Evolutionary conservation across 306 rosid species (phyloP).

Genomic region (Acacia melanoxylon): DNA sequence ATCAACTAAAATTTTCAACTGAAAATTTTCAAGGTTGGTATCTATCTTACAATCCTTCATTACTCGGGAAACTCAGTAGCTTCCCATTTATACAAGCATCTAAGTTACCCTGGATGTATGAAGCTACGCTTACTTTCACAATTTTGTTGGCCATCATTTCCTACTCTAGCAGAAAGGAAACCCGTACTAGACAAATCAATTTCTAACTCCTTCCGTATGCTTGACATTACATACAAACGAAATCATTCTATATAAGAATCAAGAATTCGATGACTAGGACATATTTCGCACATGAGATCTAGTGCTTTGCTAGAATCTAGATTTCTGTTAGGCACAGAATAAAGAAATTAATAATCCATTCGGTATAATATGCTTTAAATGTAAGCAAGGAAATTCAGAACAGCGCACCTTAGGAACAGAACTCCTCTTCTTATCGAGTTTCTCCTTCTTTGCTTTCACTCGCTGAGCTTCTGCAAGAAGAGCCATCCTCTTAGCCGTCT

Average conservation of each 20-base stretch:
- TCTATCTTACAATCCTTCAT: not conserved
- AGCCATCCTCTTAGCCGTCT: conserved; percentile 66
- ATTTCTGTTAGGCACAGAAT: conserved; percentile 38
- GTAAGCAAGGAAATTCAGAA: too few relatives aligned
- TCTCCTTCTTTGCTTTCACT: conserved; percentile 23
- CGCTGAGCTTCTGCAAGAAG: conserved; percentile 70
- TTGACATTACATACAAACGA: not conserved
- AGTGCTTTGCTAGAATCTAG: not conserved
- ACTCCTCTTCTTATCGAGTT: conserved; percentile 60
- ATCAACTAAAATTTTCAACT: not conserved
- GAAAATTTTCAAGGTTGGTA: not conserved
- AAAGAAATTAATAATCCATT: not conserved
- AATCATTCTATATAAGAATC: not conserved
- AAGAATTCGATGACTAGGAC: not conserved
- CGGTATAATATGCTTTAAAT: not conserved
- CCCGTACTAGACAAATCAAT: not conserved
- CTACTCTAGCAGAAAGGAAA: not conserved
- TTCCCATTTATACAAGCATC: not conserved
- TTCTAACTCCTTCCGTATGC: not conserved
- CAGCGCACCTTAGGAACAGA: conserved; percentile 52
- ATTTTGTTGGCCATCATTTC: not conserved
- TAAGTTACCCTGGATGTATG: not conserved
- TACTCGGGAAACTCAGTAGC: not conserved
- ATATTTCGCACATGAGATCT: not conserved
- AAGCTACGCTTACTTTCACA: not conserved